Evolutionary conservation across 192 early-diverging fungal species (phyloP).

Genomic region (Phycomyces blakesleeanus): DNA sequence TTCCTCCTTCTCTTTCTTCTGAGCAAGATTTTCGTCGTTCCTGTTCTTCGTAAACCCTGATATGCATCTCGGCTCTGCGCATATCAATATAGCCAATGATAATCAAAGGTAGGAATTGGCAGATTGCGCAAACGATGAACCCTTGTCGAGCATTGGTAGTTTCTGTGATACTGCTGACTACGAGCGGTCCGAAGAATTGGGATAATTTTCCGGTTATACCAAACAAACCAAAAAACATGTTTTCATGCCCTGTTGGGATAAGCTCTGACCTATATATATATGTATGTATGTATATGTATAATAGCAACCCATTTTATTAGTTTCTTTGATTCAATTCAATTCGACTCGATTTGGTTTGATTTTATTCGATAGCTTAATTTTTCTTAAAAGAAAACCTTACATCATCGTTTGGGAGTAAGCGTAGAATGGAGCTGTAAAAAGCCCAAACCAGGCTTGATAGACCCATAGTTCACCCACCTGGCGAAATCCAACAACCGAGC

Average conservation of each 20-base stretch:
- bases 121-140: constrained; percentile 29
- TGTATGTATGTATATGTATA: too few species aligned
- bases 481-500: constrained; percentile 15
- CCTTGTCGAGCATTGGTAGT: constrained; percentile 14
- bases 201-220: constrained; percentile 32
- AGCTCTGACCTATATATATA: constrained; percentile 20
- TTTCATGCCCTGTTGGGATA: constrained; percentile 28
- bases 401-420: constrained; percentile 35
- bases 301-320: too few species aligned
- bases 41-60: constrained; percentile 16
- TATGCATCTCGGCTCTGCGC: constrained; percentile 31
- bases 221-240: constrained; percentile 39
- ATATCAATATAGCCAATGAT: constrained; percentile 50
- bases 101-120: constrained; percentile 45
- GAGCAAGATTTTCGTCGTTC: constrained; percentile 4
- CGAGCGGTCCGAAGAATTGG: constrained; percentile 28
- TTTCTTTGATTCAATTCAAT: too few species aligned
- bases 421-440: constrained; percentile 35
- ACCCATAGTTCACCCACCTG: constrained; percentile 26
- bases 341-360: too few species aligned
- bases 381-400: too few species aligned
- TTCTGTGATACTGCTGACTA: constrained; percentile 21
- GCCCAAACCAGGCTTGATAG: constrained; percentile 27
- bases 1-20: not conserved
- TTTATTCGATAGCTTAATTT: too few species aligned